Evolutionary conservation across 2,329 filamentous ascomycete genomes (phyloP), one percentile per base, ranked within the genome.

Genomic region (Elsinoe ampelina): DNA sequence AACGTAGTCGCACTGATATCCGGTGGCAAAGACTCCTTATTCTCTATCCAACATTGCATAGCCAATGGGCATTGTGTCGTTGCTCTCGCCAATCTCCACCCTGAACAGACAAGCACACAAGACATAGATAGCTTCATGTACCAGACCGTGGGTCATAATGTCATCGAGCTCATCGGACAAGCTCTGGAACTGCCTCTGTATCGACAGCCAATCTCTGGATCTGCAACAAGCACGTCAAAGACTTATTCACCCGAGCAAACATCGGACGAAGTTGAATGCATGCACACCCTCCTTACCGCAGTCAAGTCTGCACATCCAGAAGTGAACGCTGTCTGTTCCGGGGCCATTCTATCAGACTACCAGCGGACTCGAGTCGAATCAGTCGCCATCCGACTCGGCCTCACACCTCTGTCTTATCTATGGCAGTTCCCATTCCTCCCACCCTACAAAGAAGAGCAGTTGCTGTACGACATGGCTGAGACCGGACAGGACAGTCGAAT

Each of bases 61-160:
- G 82, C 83, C 58, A 87, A 95, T 69, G 90, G 89, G 20, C 92
- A 97, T 71, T 80, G 80, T 61, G 77, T 98, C 47, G 81, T 96
- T 52, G 93, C 93, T 6, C 76, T 98, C 48, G 93, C 89, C 51
- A 98, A 98, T 71, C 77, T 98, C 57, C 80, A 91, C 68, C 92
- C 89, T 13, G 75, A 79, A 35, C 51, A 55, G 12, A 75, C 77
- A 61, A 73, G 79, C 57, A 36, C 36, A 3, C 41, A 56, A n/a
- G 88, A 97, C 70, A 79, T 95, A 64, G 89, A 98, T 72, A 96
- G 91, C 74, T 97, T 93, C 83, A 98, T 98, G 93, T 98, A 97
- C 76, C 93, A 98, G 76, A 98, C 93, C 2, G 88, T 96, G 59
- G 93, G 93, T 11, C 89, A 97, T 71, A 80, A 83, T 58, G 76